A percentile compares a stretch with the other conserved stretches of the same genome.
Evolutionary conservation across 805 yeast genomes (phyloP).

Genomic region (Metschnikowia arizonensis): DNA sequence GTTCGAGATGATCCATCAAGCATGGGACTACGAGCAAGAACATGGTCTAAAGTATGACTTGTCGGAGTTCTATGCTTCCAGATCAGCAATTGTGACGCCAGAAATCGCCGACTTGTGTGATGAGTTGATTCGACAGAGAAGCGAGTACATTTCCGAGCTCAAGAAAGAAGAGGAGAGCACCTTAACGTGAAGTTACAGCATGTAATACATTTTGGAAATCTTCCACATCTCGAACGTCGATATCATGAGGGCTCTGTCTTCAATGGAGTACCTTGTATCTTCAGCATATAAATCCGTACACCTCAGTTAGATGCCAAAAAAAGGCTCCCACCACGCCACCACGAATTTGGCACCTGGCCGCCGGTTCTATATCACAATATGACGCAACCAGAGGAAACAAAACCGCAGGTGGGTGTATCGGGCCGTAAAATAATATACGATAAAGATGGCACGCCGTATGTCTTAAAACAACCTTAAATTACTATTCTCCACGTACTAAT

Average conservation of each 20-base stretch:
- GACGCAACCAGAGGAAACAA: background rate
- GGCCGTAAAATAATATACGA: slow-evolving; percentile 75
- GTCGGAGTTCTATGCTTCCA: slow-evolving; percentile 64
- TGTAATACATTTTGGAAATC: too few species aligned
- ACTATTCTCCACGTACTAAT: slow-evolving; percentile 7
- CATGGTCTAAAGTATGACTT: slow-evolving; percentile 55
- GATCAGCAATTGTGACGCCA: slow-evolving; percentile 58
- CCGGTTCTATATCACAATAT: background rate
- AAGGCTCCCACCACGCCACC: background rate
- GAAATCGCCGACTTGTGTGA: slow-evolving; percentile 71
- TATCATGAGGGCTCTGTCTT: too few species aligned
- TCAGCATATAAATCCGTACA: background rate
- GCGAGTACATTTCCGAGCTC: slow-evolving; percentile 11
- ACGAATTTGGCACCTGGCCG: background rate
- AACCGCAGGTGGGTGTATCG: slow-evolving; percentile 48
- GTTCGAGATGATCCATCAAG: slow-evolving; percentile 77
- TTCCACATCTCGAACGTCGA: too few species aligned
- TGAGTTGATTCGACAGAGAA: slow-evolving; percentile 27
- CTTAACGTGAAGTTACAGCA: too few species aligned
- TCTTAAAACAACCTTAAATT: slow-evolving; percentile 14
- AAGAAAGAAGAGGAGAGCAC: background rate
- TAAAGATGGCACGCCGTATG: slow-evolving; percentile 91
- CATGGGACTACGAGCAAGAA: slow-evolving; percentile 76
- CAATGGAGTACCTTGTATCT: background rate
- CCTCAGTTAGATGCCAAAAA: background rate